Evolutionary conservation across 2,329 filamentous ascomycete species (phyloP), one percentile per base, ranked within the genome.

Genomic region (Colletotrichum kahawae): DNA sequence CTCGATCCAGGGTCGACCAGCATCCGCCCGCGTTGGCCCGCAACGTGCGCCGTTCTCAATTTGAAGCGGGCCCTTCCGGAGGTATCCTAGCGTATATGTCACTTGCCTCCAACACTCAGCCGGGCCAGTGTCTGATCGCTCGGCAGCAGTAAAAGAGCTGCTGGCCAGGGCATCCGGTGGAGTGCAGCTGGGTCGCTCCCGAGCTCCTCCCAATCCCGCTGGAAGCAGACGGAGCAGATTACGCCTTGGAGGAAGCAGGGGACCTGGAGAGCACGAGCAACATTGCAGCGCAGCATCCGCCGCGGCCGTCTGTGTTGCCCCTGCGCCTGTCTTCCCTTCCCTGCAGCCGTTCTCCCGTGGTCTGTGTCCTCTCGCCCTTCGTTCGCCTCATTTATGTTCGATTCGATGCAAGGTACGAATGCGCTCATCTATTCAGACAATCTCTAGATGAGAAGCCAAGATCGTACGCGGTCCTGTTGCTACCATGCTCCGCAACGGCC

Each of bases 271-370:
- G 70, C 64, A 73, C 57, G 64, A 74, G 65, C 74, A 67, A 74
- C 59, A 74, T 66, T 70, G 74, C 74, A 74, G 70, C 64, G 71
- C 59, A 74, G 64, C 73, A 69, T 65, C 54, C 64, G 70, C 70
- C 70, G 64, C 62, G 48, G 60, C 62, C 57, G 70, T 75, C 71
- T 76, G 66, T 74, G 71, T 74, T 70, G 69, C 73, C 74, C 74
- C 74, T 76, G 74, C 70, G 73, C 73, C 54, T 72, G 68, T 67
- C 69, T 73, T 66, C 65, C 65, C 74, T 76, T 73, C 70, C 74
- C 65, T 76, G 74, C 71, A 76, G 74, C 74, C 71, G 70, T 76
- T 76, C 71, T 76, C 74, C 74, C 74, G 74, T 76, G 71, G 71
- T 74, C 74, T 74, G 71, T 76, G 74, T 74, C 74, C 74, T 75